Base-by-base conservation (phyloP, 2,329 filamentous ascomycete genomes). In the Madurella fahalii region DNA sequence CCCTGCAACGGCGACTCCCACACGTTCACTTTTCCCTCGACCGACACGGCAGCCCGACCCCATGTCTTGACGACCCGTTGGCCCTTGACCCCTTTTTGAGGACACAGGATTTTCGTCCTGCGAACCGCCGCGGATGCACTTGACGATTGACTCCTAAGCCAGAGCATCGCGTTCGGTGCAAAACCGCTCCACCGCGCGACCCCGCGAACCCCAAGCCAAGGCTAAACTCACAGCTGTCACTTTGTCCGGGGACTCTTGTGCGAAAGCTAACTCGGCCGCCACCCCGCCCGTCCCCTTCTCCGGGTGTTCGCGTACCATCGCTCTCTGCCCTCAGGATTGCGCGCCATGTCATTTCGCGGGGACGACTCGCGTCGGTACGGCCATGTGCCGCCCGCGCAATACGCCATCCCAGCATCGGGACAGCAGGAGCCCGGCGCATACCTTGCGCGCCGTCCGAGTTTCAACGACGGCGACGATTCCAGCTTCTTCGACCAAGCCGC, bases 391-490 rank as follows among this genome's bases (percentile, higher is more conserved):
- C 84, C 83, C 15, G 82, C 83, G 31, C 83, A 85, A 66, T 86
- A 86, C 63, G 77, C 81, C 15, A 72, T 81, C 60, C 39, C 43
- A 17, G 69, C 69, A 56, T 74, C 70, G 58, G 69, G 73, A 43
- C 63, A 65, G 69, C 46, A 59, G 30, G 54, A 60, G 45, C 46
- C 57, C 5, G 59, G 41, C 37, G 54, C 65, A 39, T 73, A 75
- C 60, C 70, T 74, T 5, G 68, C 67, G 42, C 78, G 87, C 61
- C 80, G 83, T 60, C 80, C 82, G 47, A 93, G 87, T 74, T 91
- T 89, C 74, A 85, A 90, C 69, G 83, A 79, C 61, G 88, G 86
- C 60, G 89, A 94, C 69, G 88, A 93, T 68, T 75, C 77, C 46
- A 72, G 74, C 47, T 82, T 84, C 62, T 77, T 81, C 62, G 67